Evolutionary conservation across 371 early-diverging fungal genomes (phyloP).

Genomic region (Pancytospora epiphaga): DNA sequence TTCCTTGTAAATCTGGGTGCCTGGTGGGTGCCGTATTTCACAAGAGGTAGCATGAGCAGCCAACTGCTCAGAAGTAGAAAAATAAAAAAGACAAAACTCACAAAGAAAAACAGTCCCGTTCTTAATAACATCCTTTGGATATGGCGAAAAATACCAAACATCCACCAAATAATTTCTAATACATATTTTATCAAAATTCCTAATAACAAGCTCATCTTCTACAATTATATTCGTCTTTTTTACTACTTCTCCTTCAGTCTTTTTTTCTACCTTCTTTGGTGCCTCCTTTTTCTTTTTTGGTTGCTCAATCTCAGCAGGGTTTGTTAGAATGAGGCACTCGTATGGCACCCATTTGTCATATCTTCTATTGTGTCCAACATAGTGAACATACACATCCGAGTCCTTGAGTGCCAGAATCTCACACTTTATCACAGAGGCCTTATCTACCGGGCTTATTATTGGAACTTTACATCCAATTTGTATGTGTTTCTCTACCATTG

Average conservation of each 20-base stretch:
- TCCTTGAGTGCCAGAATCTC: conserved; percentile 77
- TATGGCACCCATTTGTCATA: conserved; percentile 88
- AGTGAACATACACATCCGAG: conserved; percentile 80
- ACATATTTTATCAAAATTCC: conserved; percentile 66
- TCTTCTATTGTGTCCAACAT: conserved; percentile 89
- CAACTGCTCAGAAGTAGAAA: conserved; percentile 64
- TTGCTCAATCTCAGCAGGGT: conserved; percentile 62
- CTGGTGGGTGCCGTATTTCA: conserved; percentile 75
- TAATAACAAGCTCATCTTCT: conserved; percentile 55
- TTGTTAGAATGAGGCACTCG: conserved; percentile 65
- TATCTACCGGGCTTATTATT: conserved; percentile 24
- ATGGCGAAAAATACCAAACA: conserved; percentile 92
- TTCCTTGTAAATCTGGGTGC: conserved; percentile 90
- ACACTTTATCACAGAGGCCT: conserved; percentile 65
- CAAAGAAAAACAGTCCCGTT: conserved; percentile 77
- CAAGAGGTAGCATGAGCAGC: conserved; percentile 71
- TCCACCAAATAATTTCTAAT: conserved; percentile 74
- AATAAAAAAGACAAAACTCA: conserved; percentile 87
- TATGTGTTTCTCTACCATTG: conserved; percentile 7
- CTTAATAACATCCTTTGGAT: conserved; percentile 82
- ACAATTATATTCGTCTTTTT: background rate
- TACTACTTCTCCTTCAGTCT: background rate
- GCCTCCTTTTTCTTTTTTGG: conserved; percentile 58
- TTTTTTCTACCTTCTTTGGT: conserved; percentile 25
- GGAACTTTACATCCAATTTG: conserved; percentile 17